A percentile compares a stretch with the other conserved stretches of the same genome.
Conservation (phyloP, 2,329 filamentous ascomycete species). For the Coniochaeta sp. region DNA sequence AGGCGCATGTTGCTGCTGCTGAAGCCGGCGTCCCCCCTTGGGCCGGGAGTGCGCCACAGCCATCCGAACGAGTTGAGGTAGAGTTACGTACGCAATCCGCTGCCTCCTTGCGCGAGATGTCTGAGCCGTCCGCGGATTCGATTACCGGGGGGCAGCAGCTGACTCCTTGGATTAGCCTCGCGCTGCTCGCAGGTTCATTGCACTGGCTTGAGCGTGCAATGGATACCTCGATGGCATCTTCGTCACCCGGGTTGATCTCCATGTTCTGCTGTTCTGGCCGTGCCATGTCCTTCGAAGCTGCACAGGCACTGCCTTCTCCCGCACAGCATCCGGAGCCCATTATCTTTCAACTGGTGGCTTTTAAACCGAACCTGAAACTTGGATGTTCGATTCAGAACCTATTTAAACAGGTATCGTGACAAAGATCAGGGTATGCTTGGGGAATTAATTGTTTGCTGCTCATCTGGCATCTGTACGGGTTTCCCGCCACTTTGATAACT, state of each 20-base stretch:
- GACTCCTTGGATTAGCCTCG: background rate
- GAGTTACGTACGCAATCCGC: no score
- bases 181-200: background rate
- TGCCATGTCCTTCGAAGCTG: background rate
- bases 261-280: background rate
- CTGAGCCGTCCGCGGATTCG: no score
- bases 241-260: background rate
- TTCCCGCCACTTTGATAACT: background rate
- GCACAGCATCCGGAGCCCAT: background rate
- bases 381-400: background rate
- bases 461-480: no score
- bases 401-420: background rate
- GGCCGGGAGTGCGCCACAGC: background rate
- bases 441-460: background rate
- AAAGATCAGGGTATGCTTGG: background rate
- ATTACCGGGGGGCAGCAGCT: no score
- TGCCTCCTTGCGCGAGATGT: background rate
- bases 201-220: background rate
- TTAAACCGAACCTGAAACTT: background rate
- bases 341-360: background rate
- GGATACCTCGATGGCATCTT: background rate
- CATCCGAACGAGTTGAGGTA: no score
- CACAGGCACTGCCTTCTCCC: background rate
- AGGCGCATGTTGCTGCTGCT: background rate
- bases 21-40: background rate